These are phyloP conservation scores for Ogataea haglerorum DNA, from an alignment of 805 yeast genomes.

Conservation along the genomic window DNA sequence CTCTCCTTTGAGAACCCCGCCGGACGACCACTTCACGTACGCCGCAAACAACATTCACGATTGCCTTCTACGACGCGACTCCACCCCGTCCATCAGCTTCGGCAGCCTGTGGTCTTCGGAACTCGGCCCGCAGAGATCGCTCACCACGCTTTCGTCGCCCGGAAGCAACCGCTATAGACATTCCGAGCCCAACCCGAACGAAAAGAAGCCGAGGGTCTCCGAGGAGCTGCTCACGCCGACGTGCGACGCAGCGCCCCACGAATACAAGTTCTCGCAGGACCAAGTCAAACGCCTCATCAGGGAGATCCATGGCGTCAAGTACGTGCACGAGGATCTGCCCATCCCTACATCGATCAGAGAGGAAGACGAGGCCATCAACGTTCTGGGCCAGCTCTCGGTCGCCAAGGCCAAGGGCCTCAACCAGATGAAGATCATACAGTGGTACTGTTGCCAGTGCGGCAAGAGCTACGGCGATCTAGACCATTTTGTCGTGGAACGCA, in stretches of 20 bases:
- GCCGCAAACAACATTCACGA: neutral
- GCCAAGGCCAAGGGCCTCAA: slow-evolving; percentile 11
- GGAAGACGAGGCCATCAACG: slow-evolving; percentile 7
- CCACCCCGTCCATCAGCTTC: neutral
- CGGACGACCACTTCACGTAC: neutral
- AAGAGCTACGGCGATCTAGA: slow-evolving; percentile 27
- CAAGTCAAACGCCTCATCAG: slow-evolving; percentile 14
- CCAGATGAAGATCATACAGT: slow-evolving; percentile 28
- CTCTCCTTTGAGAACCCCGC: slow-evolving; percentile 16
- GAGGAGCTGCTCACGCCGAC: slow-evolving; percentile 12
- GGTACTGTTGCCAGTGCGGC: slow-evolving; percentile 34
- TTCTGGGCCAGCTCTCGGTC: slow-evolving; percentile 7
- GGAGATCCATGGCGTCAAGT: slow-evolving; percentile 12
- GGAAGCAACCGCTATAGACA: neutral
- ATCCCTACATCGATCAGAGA: neutral
- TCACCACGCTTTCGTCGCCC: slow-evolving; percentile 5
- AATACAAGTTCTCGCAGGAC: slow-evolving; percentile 14
- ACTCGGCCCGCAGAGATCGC: neutral
- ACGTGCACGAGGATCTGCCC: neutral
- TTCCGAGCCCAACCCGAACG: neutral
- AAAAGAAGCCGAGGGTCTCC: neutral
- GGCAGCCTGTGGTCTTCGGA: slow-evolving; percentile 1
- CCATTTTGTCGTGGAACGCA: slow-evolving; percentile 13
- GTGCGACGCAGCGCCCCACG: slow-evolving; percentile 6
- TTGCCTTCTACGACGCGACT: neutral